These are phyloP conservation scores for Hortaea sp. DNA, from an alignment of 2,329 filamentous ascomycete genomes.

Conservation along the genomic window DNA sequence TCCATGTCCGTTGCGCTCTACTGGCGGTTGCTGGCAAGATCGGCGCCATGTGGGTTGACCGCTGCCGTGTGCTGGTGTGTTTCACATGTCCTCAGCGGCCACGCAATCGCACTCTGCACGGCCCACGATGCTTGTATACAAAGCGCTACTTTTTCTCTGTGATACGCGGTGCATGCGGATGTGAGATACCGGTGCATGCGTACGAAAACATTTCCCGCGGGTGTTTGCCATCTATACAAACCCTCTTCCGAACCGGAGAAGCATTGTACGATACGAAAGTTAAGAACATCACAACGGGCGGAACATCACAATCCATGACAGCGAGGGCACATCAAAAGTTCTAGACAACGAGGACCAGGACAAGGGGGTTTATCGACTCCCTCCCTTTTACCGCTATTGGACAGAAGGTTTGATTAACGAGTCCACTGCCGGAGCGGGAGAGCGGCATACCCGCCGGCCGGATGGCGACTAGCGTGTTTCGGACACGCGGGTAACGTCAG, in stretches of 20 bases:
- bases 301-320: not conserved
- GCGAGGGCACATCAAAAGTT: not conserved
- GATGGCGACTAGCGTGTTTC: not conserved
- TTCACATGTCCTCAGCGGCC: not conserved
- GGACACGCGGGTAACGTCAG: not conserved
- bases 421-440: conserved; percentile 1
- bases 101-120: not conserved
- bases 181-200: not conserved
- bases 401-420: conserved; percentile 3
- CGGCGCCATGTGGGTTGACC: not conserved
- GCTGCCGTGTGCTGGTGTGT: not conserved
- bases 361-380: not conserved
- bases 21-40: not conserved
- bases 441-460: not conserved
- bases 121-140: not conserved
- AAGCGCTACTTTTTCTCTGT: not conserved
- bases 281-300: not conserved
- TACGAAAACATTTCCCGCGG: not conserved
- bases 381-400: conserved; percentile 1
- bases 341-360: not conserved
- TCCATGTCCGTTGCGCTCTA: too few relatives aligned
- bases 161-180: not conserved
- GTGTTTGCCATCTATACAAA: not conserved
- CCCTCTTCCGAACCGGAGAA: not conserved
- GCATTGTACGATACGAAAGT: not conserved